These are phyloP conservation scores for Antarctomyces pellizariae DNA, from an alignment of 495 filamentous ascomycete species.

Conservation along the genomic window DNA sequence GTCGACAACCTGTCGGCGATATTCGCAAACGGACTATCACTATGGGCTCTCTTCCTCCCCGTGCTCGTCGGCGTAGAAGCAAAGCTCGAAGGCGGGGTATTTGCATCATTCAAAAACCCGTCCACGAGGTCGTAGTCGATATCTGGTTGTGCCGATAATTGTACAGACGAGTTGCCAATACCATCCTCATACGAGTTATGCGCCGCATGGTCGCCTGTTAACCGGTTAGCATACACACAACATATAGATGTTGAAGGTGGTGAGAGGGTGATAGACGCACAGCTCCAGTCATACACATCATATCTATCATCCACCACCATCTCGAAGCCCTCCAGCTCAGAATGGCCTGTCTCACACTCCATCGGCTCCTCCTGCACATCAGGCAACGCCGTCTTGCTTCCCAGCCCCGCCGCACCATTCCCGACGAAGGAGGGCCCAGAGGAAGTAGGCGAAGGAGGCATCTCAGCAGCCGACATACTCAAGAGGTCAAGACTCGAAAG, in stretches of 20 bases:
- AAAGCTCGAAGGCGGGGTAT: too few species aligned
- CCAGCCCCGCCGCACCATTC: slow-evolving; percentile 14
- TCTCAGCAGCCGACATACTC: slow-evolving; percentile 10
- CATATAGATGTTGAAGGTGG: too few species aligned
- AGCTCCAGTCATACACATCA: slow-evolving; percentile 26
- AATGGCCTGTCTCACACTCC: slow-evolving; percentile 18
- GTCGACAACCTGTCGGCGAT: slow-evolving; percentile 44
- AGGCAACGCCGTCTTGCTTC: slow-evolving; percentile 25
- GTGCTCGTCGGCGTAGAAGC: slow-evolving; percentile 20
- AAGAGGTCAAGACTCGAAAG: too few species aligned
- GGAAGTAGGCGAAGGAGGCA: slow-evolving; percentile 7
- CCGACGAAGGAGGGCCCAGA: slow-evolving; percentile 19
- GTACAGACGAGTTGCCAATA: slow-evolving; percentile 10
- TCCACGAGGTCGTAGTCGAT: slow-evolving; percentile 36
- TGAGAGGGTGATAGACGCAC: slow-evolving; percentile 15
- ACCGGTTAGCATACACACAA: background rate
- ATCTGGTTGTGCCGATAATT: slow-evolving; percentile 9
- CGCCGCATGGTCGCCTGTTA: slow-evolving; percentile 6
- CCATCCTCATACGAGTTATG: slow-evolving; percentile 9
- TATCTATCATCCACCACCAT: slow-evolving; percentile 17
- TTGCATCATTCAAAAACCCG: slow-evolving; percentile 31
- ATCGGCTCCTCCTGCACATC: slow-evolving; percentile 30
- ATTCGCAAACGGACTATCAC: slow-evolving; percentile 35
- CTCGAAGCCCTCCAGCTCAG: slow-evolving; percentile 33
- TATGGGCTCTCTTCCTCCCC: slow-evolving; percentile 40